These are phyloP conservation scores for Psilocybe azurescens DNA, from an alignment of 768 basidiomycete genomes.

Conservation along the genomic window DNA sequence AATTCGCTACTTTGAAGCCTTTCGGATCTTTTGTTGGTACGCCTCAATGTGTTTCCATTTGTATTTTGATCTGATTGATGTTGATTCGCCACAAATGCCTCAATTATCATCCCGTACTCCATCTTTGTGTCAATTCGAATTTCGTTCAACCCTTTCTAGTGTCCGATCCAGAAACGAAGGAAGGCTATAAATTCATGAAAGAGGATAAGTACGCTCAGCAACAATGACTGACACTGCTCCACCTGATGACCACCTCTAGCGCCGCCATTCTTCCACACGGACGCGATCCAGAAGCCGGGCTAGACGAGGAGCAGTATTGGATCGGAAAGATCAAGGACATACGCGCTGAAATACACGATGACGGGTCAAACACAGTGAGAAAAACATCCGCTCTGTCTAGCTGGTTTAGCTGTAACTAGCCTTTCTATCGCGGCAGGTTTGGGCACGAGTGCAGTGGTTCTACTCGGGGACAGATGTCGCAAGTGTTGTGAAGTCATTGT, in stretches of 20 bases:
- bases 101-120: background rate
- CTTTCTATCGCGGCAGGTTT: conserved; percentile 43
- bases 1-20: conserved; percentile 10
- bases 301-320: conserved; percentile 52
- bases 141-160: background rate
- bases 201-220: conserved; percentile 9
- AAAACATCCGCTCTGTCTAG: background rate
- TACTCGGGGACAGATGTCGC: conserved; percentile 56
- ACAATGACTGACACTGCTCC: background rate
- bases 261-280: conserved; percentile 48
- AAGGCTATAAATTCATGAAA: conserved; percentile 7
- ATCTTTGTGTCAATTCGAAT: background rate
- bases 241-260: conserved; percentile 27
- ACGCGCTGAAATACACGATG: conserved; percentile 32
- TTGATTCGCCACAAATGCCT: background rate
- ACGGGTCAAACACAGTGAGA: conserved; percentile 36
- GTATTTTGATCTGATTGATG: background rate
- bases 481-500: conserved; percentile 53
- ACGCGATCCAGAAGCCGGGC: conserved; percentile 22
- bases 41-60: background rate
- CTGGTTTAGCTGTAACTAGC: background rate
- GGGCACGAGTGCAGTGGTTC: conserved; percentile 60
- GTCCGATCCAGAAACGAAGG: background rate
- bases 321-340: conserved; percentile 55
- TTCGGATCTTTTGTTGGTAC: conserved; percentile 27